Percentiles rank a stretch among this genome's conserved stretches.
Evolutionary conservation across 345 rosid species (phyloP).

Genomic region (Toxicodendron radicans): DNA sequence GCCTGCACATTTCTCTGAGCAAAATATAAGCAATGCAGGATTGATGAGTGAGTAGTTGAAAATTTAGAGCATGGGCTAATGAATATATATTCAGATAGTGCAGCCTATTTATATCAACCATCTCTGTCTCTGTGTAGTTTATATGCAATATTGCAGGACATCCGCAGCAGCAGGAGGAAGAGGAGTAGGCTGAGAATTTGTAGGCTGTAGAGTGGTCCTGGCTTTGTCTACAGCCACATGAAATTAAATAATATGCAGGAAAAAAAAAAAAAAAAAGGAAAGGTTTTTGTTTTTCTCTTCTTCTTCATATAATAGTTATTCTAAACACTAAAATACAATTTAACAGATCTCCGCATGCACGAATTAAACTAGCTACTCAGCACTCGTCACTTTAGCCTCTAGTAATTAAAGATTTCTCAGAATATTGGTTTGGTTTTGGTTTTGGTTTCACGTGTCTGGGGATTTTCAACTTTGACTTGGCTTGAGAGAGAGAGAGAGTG

Average conservation of each 20-base stretch:
- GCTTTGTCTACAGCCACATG: neutral
- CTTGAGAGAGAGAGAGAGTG: neutral
- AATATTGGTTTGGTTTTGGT: neutral
- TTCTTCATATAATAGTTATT: too few relatives aligned
- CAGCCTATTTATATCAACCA: neutral
- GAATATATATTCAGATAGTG: neutral
- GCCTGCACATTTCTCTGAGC: neutral
- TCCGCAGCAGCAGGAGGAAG: neutral
- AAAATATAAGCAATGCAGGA: neutral
- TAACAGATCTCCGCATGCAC: too few relatives aligned
- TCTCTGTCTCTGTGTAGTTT: too few relatives aligned
- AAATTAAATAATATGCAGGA: too few relatives aligned
- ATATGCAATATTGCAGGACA: neutral
- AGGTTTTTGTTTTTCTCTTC: too few relatives aligned
- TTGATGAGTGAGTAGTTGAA: neutral
- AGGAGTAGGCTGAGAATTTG: neutral
- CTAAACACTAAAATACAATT: too few relatives aligned
- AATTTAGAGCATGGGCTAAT: neutral
- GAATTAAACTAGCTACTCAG: neutral
- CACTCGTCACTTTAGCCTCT: neutral
- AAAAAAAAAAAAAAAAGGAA: too few relatives aligned
- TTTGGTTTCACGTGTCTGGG: constrained; percentile 2
- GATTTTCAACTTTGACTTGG: constrained; percentile 10
- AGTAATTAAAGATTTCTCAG: neutral
- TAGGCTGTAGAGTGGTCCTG: constrained; percentile 10